Base-by-base conservation (phyloP, 371 early-diverging fungal genomes). In the Mucor velutinosus region DNA sequence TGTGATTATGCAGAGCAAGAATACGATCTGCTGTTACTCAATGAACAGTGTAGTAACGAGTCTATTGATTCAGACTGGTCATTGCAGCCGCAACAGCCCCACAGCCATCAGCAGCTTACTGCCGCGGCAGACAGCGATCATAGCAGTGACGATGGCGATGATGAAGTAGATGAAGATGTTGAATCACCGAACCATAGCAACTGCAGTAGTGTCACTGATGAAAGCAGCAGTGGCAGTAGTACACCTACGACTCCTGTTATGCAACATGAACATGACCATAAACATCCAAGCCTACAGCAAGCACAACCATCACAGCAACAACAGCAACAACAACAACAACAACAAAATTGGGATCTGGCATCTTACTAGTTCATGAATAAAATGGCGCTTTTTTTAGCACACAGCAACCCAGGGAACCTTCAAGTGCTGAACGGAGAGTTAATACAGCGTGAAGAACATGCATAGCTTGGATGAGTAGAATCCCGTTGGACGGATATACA, bases 1-100 rank as follows among this genome's bases (percentile, higher is more conserved):
- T 56, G 56, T 33, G 73, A 73, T 35, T 73, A 69, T 56, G 66
- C 69, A 17, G 66, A 69, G 33, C 39, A 61, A 30, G 70, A 73
- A 27, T 73, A 73, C 15, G 60, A 73, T 4, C 15, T 56, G 1
- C 32, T 73, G 7, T 12, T 73, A 14, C n/a, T 65, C 23, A 64
- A 59, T 32, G 73, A 73, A 43, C 65, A 66, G 25, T 37, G 56
- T 29, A 35, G 64, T 1, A 53, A 27, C 12, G 53, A 53, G 23
- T 55, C 53, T 4, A 25, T 39, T 14, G 56, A 55, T 25, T 63
- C 64, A 3, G 64, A 63, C 10, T 63, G 64, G 53, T 63, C 55
- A 7, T 12, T 23, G 12, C 53, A 53, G 6, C 53, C 27, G 15
- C 53, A 53, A 2, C 53, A 23, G 2, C 51, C 25, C 1, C 53